Conservation (phyloP, 1,284 basidiomycete genomes). For the Naganishia albida region DNA sequence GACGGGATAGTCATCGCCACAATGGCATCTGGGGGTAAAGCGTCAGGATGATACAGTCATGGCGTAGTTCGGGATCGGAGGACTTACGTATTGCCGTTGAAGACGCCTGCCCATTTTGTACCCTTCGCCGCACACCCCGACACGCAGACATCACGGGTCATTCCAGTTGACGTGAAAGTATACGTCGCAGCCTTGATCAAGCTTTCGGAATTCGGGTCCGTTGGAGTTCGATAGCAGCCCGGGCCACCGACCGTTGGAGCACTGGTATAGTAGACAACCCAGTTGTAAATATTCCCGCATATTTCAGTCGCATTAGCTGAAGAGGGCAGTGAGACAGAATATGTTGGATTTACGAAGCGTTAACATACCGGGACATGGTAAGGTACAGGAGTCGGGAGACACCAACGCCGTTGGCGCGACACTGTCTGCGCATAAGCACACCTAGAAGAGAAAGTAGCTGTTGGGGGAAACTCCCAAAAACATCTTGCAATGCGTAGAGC, state of each 20-base stretch:
- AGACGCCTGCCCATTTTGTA: slow-evolving; percentile 32
- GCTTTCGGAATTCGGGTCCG: slow-evolving; percentile 12
- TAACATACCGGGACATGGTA: slow-evolving; percentile 35
- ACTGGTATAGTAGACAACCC: not conserved
- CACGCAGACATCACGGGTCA: slow-evolving; percentile 38
- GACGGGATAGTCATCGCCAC: slow-evolving; percentile 25
- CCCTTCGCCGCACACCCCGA: slow-evolving; percentile 37
- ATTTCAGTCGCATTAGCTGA: slow-evolving; percentile 39
- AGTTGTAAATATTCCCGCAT: slow-evolving; percentile 43
- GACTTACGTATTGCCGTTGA: slow-evolving; percentile 26
- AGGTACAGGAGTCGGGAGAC: slow-evolving; percentile 31
- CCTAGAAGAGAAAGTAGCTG: not conserved
- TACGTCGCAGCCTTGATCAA: slow-evolving; percentile 24
- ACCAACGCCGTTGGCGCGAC: slow-evolving; percentile 19
- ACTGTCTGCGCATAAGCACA: slow-evolving; percentile 38
- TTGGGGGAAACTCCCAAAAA: slow-evolving; percentile 32
- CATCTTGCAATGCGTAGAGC: no score
- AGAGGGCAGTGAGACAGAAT: slow-evolving; percentile 27
- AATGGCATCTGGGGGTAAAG: slow-evolving; percentile 1
- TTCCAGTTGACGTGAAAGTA: slow-evolving; percentile 18
- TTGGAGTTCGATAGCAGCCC: slow-evolving; percentile 29
- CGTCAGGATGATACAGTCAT: not conserved
- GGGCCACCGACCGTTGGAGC: slow-evolving; percentile 11
- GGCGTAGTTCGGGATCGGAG: not conserved
- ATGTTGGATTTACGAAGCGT: not conserved